Base-by-base conservation (phyloP, 805 yeast species). In the Sugiyamaella smithiae region DNA sequence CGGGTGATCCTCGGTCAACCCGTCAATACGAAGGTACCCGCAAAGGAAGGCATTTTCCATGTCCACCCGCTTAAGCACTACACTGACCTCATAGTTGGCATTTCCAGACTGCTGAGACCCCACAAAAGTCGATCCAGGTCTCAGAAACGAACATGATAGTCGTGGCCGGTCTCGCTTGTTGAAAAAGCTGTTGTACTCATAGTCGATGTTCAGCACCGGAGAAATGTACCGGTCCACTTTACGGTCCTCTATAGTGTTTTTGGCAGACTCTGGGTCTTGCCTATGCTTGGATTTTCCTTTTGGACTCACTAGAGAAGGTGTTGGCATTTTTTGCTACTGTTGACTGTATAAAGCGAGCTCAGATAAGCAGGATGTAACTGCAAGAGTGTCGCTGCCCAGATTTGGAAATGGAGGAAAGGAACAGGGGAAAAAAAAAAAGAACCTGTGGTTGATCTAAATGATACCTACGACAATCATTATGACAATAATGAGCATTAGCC, bases 51-150 rank as follows among this genome's bases (percentile, higher is more conserved):
- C 77, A 44, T 73, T 71, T 7, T 64, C 64, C 57, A 84, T 66
- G 64, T 86, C 88, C n/a, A 85, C 85, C 41, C 76, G 77, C 63
- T 82, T 78, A 55, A 86, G 68, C 58, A 82, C 87, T 17, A 85
- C 88, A 36, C 74, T 69, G 16, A 86, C 88, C 54, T 81, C 83
- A 63, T 82, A 84, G 3, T 78, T 75, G 2, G 80, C 73, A 51
- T 76, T 68, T 0, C 85, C 88, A 8, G 87, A 79, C 59, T 80
- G 84, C 59, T 86, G 95, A 19, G 80, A 75, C 2, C 95, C 95
- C 6, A 71, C 61, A 56, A 82, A 86, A 31, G 60, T 67, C 22
- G 86, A 72, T 40, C 85, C 82, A 2, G 89, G 83, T 48, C 77
- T 75, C 16, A 86, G 67, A 47, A 31, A 44, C 11, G 47, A 44